Conservation (phyloP, 352 stramenopile genomes). For the Phytophthora niederhauseri region DNA sequence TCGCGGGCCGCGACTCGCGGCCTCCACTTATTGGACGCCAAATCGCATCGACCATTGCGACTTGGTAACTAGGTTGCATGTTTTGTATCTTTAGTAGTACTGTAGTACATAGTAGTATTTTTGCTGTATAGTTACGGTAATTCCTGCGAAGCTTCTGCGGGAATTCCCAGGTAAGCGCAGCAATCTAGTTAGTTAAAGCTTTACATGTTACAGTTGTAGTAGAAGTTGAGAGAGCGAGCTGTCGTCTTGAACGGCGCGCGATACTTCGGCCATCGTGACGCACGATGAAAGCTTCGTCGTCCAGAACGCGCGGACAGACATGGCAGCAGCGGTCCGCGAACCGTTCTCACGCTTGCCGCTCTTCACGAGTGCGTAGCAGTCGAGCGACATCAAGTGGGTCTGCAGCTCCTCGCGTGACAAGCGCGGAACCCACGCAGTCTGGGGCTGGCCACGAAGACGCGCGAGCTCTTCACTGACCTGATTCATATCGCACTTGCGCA, state of each 20-base stretch:
- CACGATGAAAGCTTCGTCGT: conserved; percentile 52
- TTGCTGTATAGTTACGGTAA: too few relatives aligned
- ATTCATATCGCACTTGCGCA: conserved; percentile 43
- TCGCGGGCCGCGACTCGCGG: too few relatives aligned
- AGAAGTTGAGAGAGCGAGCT: conserved; percentile 41
- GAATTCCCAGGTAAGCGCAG: too few relatives aligned
- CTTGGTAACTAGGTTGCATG: too few relatives aligned
- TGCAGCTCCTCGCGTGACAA: conserved; percentile 69
- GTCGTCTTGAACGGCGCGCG: conserved; percentile 52
- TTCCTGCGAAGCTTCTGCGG: too few relatives aligned
- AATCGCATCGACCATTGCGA: too few relatives aligned
- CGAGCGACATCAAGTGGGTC: conserved; percentile 62
- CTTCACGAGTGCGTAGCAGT: conserved; percentile 75
- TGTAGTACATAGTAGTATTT: too few relatives aligned
- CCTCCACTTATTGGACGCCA: too few relatives aligned
- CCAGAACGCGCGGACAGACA: conserved; percentile 46
- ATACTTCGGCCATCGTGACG: conserved; percentile 52
- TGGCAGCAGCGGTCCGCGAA: conserved; percentile 19
- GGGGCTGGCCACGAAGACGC: conserved; percentile 36
- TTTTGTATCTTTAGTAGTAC: too few relatives aligned
- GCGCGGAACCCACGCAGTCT: conserved; percentile 61
- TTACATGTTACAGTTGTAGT: conserved; percentile 20
- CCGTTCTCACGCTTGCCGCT: conserved; percentile 21
- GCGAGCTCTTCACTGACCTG: conserved; percentile 56
- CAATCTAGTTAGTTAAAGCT: conserved; percentile 7